Evolutionary conservation across 1,139 yeast species (phyloP), one percentile per base, ranked within the genome.

Genomic region (Blastobotrys elegans): DNA sequence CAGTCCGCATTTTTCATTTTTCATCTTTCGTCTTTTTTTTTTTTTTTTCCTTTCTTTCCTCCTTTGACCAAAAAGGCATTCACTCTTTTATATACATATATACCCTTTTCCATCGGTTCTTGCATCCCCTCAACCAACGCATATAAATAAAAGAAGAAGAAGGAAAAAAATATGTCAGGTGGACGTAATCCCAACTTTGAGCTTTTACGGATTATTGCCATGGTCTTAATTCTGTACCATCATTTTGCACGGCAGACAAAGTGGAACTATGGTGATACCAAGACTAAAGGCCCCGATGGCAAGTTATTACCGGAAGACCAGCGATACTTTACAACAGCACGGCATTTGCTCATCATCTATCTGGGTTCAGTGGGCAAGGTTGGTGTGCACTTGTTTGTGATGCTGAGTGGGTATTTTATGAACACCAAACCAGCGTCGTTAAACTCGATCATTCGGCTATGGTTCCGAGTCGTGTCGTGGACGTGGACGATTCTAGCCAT

Each of bases 331-430:
- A 33, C 38, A 21, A 34, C 47, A 3, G n/a, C 32, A 5, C 22
- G 43, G 34, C 50, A 48, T 26, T 40, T 35, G 8, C n/a, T 31
- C 22, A 27, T 48, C 33, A 18, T 48, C 11, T 21, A 38, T 10
- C 22, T 24, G 17, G 46, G 34, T 7, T 43, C 43, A 21, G 22
- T 35, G 8, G 50, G 50, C 10, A 48, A 48, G 30, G 40, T 30
- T 16, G 50, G 50, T 10, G 50, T 45, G n/a, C 45, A 48, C 17
- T 30, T 48, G 30, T 49, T 49, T 35, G 40, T 49, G 34, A 36
- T 49, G 21, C 13, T 49, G 21, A 43, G 48, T n/a, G 51, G 51
- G 13, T 49, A 46, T 29, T 49, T 49, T 33, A 27, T 46, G 17
- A 26, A 31, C 26, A 27, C 43, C 16, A 37, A 36, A n/a, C 24